A percentile compares a stretch with the other conserved stretches of the same genome.
phyloP scores from a whole-genome alignment of 2,329 filamentous ascomycete genomes.

The Paracoccidioides brasiliensis region DNA sequence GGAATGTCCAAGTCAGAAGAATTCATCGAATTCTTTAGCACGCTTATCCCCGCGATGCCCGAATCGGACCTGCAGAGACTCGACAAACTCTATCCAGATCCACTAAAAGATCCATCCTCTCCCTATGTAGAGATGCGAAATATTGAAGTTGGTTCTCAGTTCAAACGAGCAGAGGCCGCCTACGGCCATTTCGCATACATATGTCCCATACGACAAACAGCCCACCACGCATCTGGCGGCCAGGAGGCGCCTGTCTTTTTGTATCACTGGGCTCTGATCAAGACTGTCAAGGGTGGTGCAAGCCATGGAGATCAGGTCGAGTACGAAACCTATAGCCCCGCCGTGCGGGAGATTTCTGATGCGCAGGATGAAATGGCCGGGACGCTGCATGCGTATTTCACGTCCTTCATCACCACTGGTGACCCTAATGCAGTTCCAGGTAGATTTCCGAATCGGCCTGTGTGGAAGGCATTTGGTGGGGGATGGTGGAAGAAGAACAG shows the following conservation, averaged over 20 bases:
- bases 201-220: slow-evolving; percentile 37
- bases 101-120: slow-evolving; percentile 29
- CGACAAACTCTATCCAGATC: slow-evolving; percentile 50
- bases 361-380: slow-evolving; percentile 33
- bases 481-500: slow-evolving; percentile 12
- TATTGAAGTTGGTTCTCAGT: slow-evolving; percentile 35
- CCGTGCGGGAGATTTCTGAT: slow-evolving; percentile 22
- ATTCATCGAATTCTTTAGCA: slow-evolving; percentile 48
- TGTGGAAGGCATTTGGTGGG: slow-evolving; percentile 25
- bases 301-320: slow-evolving; percentile 38
- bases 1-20: slow-evolving; percentile 35
- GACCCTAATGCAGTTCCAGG: slow-evolving; percentile 31
- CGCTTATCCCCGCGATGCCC: slow-evolving; percentile 46
- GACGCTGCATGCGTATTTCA: slow-evolving; percentile 35
- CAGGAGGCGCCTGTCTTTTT: slow-evolving; percentile 33
- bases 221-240: slow-evolving; percentile 23
- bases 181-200: slow-evolving; percentile 40
- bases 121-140: slow-evolving; percentile 27
- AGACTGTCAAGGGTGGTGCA: slow-evolving; percentile 32
- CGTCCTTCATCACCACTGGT: slow-evolving; percentile 37
- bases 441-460: slow-evolving; percentile 18
- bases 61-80: slow-evolving; percentile 42
- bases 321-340: slow-evolving; percentile 34
- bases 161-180: slow-evolving; percentile 38
- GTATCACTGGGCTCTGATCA: slow-evolving; percentile 42